phyloP scores from a whole-genome alignment of 1,284 basidiomycete genomes.

The Papiliotrema nemorosa region DNA sequence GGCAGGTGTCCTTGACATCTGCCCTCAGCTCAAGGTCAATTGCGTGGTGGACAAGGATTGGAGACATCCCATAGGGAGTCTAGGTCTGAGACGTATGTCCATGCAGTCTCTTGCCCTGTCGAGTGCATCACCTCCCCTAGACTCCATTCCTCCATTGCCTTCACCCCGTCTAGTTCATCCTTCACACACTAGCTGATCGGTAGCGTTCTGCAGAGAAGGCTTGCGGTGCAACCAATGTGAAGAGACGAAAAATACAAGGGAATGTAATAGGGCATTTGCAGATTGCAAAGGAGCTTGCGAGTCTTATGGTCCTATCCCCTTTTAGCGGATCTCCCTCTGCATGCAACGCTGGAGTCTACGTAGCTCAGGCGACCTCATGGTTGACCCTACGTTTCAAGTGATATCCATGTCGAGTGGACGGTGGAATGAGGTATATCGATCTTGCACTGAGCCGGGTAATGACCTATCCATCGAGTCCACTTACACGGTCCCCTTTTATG shows the following conservation, averaged over 20 bases:
- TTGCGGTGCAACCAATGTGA: slow-evolving; percentile 30
- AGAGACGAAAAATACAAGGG: slow-evolving; percentile 16
- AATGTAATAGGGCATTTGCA: slow-evolving; percentile 21
- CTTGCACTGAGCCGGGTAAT: no score
- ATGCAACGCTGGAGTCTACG: no score
- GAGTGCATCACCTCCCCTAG: no score
- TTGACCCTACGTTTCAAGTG: not conserved
- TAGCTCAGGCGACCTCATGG: not conserved
- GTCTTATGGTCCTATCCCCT: slow-evolving; percentile 27
- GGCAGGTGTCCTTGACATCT: slow-evolving; percentile 9
- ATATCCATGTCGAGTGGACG: not conserved
- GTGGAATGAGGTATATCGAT: no score
- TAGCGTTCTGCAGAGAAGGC: slow-evolving; percentile 25
- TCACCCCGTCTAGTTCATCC: no score
- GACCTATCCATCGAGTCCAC: no score
- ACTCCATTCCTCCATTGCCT: no score
- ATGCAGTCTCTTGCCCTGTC: no score
- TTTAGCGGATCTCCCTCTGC: slow-evolving; percentile 4
- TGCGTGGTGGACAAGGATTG: slow-evolving; percentile 28
- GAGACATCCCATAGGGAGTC: slow-evolving; percentile 21
- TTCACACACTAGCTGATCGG: no score
- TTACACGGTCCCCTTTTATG: no score
- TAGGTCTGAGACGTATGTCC: slow-evolving; percentile 21
- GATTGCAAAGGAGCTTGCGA: slow-evolving; percentile 18
- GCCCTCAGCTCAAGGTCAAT: slow-evolving; percentile 20